Conservation (phyloP, 352 stramenopile genomes). For the Pythium pyrilobum region DNA sequence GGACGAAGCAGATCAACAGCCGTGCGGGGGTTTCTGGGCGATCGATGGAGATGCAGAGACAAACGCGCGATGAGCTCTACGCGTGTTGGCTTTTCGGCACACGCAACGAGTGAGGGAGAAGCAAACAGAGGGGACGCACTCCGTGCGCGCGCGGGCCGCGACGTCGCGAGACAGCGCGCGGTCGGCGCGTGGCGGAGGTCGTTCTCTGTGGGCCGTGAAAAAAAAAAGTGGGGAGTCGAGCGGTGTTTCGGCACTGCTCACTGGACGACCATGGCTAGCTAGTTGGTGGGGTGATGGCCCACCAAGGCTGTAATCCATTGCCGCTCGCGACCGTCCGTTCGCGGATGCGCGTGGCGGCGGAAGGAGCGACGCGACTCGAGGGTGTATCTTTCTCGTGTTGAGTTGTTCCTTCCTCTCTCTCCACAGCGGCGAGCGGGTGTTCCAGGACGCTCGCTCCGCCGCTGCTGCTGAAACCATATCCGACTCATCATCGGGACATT, state of each 20-base stretch:
- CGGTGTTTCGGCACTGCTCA: slow-evolving; percentile 10
- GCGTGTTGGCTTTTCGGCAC: too few species aligned
- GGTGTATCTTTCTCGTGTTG: too few species aligned
- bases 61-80: too few species aligned
- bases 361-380: too few species aligned
- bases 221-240: slow-evolving; percentile 1
- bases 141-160: too few species aligned
- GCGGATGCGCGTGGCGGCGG: too few species aligned
- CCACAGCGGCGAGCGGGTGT: too few species aligned
- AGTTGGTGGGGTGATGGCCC: slow-evolving; percentile 70
- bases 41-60: too few species aligned
- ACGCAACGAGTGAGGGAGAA: not conserved
- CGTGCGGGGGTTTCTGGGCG: not conserved
- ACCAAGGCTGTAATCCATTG: slow-evolving; percentile 82
- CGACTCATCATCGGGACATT: slow-evolving; percentile 26
- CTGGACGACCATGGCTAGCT: slow-evolving; percentile 30
- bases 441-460: too few species aligned
- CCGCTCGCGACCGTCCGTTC: not conserved
- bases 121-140: not conserved
- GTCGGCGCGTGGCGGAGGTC: too few species aligned
- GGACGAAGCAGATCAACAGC: not conserved
- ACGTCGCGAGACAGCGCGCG: too few species aligned
- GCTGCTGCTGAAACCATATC: slow-evolving; percentile 6
- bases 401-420: too few species aligned
- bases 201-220: not conserved